Base-by-base conservation (phyloP, 345 rosid species). In the Eucalyptus tenuipes region DNA sequence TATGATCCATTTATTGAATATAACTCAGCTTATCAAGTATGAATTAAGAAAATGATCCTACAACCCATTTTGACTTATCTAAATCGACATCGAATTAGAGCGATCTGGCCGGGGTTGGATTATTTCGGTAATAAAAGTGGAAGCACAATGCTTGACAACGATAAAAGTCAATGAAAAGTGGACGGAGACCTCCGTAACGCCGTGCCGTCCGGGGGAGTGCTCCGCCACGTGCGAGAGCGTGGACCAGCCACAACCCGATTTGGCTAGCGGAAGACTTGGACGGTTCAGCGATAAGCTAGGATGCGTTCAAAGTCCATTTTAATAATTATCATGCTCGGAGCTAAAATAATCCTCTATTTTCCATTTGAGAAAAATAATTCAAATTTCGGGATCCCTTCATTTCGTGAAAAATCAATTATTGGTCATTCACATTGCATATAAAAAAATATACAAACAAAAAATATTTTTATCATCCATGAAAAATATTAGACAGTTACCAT, bases 381-480 rank as follows among this genome's bases (percentile, higher is more conserved):
- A 10, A 37, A 18, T 71, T 71, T 37, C 5, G 14, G 7, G 25
- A 14, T 71, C 13, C 13, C 2, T 71, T 12, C 22, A 2, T 71
- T 37, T 71, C 13, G 3, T 37, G 3, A 0, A 71, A 64, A 68
- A 71, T n/a, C 3, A 71, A 71, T 20, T 18, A 68, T 37, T 71
- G 3, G 3, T 0, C 13, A 0, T 5, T 33, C 13, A 0, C 11
- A 68, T 17, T 3, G 2, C 24, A 6, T 71, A 10, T 20, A 18
- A 68, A 9, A 9, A 0, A 33, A 71, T 33, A 12, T 0, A 68
- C 1, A 0, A 68, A 68, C 6, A 0, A 33, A 33, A 33, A 2
- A 68, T 68, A 5, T 33, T 68, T 68, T 68, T 3, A 10, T 5
- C 13, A 0, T 68, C 0, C 4, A 5, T 0, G 7, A 33, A 68